Evolutionary conservation across 2,329 filamentous ascomycete genomes (phyloP).

Genomic region (Ophiostoma fasciatum): DNA sequence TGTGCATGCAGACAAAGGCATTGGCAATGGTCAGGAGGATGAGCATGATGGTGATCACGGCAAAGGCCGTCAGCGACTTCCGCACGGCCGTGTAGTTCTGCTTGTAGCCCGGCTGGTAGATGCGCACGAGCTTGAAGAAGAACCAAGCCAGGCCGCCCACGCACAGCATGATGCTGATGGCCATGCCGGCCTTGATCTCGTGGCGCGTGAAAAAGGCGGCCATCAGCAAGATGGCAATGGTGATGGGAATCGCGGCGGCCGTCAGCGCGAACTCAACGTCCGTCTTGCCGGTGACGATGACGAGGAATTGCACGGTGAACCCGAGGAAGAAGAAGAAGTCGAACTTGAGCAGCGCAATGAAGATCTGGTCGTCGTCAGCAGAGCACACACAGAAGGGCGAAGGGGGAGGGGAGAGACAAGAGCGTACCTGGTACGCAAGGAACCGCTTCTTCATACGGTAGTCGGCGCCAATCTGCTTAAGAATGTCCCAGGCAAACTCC

Average conservation of each 20-base stretch:
- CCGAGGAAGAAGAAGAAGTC: conserved; percentile 99
- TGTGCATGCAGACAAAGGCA: conserved; percentile 73
- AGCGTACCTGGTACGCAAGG: conserved; percentile 77
- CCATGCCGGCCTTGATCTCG: conserved; percentile 69
- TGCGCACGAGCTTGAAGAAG: conserved; percentile 93
- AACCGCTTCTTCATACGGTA: conserved; percentile 94
- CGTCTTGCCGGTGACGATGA: conserved; percentile 61
- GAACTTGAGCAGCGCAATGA: conserved; percentile 94
- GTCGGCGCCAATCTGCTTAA: conserved; percentile 97
- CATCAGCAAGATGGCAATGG: conserved; percentile 71
- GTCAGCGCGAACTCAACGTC: conserved; percentile 74
- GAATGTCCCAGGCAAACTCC: conserved; percentile 97
- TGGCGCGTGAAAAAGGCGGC: conserved; percentile 75
- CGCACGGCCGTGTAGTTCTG: conserved; percentile 61
- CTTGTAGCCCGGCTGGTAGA: conserved; percentile 55
- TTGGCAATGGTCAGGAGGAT: conserved; percentile 81
- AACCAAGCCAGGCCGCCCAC: conserved; percentile 87
- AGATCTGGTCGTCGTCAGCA: conserved; percentile 64
- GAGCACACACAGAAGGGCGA: no score
- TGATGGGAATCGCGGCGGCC: conserved; percentile 77
- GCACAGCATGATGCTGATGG: conserved; percentile 67
- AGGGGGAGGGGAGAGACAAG: no score
- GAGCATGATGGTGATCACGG: conserved; percentile 78
- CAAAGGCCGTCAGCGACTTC: conserved; percentile 81
- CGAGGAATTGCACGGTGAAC: conserved; percentile 94